phyloP scores from a whole-genome alignment of 169 alveolate species.

The Perkinsus olseni region DNA sequence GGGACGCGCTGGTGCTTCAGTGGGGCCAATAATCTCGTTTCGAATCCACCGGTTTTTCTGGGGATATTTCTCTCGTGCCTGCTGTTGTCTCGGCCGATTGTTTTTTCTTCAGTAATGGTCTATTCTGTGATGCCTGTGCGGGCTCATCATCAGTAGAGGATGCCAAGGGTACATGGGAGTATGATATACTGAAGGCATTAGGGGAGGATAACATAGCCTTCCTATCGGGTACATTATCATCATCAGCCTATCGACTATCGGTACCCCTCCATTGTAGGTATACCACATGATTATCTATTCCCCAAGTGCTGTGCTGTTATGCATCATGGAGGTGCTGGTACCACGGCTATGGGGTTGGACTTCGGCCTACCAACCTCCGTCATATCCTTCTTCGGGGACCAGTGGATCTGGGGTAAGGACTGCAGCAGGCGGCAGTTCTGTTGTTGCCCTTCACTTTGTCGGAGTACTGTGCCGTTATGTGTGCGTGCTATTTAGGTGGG shows the following conservation, averaged over 20 bases:
- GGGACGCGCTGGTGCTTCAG: neutral
- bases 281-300: neutral
- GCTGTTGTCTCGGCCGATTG: too few species aligned
- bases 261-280: neutral
- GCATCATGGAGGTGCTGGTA: conserved; percentile 13
- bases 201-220: neutral
- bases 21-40: too few species aligned
- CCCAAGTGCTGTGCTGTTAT: neutral
- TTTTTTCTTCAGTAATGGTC: neutral
- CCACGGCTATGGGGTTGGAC: neutral
- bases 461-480: neutral
- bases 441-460: neutral
- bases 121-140: neutral
- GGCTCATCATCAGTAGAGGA: neutral
- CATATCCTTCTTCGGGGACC: conserved; percentile 8
- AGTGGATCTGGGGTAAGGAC: conserved; percentile 2
- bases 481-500: neutral
- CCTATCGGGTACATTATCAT: neutral
- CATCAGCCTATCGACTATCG: neutral
- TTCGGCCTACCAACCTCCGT: neutral
- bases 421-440: neutral
- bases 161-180: neutral
- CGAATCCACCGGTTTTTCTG: too few species aligned
- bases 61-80: too few species aligned
- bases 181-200: neutral